Conservation (phyloP, 257 asterid species). For the Penstemon eatonii region DNA sequence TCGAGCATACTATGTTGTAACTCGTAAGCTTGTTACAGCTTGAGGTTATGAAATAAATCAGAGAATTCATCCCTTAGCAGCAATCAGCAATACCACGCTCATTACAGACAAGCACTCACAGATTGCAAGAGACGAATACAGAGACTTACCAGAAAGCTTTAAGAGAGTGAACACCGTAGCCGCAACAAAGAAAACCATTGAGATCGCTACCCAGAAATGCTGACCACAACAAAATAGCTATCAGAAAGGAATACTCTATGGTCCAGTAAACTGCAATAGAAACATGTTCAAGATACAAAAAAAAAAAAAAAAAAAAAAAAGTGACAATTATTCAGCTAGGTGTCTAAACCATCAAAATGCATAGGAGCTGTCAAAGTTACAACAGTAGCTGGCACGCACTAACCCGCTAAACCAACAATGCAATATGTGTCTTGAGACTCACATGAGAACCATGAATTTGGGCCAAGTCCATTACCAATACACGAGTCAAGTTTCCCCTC, state of each 20-base stretch:
- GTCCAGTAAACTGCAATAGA: constrained; percentile 17
- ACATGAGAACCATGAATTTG: constrained; percentile 13
- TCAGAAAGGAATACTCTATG: constrained; percentile 23
- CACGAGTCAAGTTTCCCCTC: not conserved
- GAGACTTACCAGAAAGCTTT: constrained; percentile 78
- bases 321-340: constrained; percentile 21
- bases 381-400: constrained; percentile 11
- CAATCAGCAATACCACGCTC: no score
- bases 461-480: constrained; percentile 15
- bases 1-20: no score
- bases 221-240: constrained; percentile 38
- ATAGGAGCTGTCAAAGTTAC: constrained; percentile 11
- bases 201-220: constrained; percentile 99
- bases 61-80: no score
- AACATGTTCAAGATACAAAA: constrained; percentile 20
- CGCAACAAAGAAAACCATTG: constrained; percentile 95
- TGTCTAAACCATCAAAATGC: constrained; percentile 12
- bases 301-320: constrained; percentile 5
- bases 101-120: not conserved
- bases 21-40: no score
- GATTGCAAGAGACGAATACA: constrained; percentile 22
- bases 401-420: not conserved
- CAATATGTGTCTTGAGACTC: no score
- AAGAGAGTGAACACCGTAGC: constrained; percentile 94
- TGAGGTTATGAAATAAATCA: no score